Percentiles rank a stretch among this genome's conserved stretches.
Evolutionary conservation across 2,329 filamentous ascomycete species (phyloP).

Genomic region (Thyridium curvatum): DNA sequence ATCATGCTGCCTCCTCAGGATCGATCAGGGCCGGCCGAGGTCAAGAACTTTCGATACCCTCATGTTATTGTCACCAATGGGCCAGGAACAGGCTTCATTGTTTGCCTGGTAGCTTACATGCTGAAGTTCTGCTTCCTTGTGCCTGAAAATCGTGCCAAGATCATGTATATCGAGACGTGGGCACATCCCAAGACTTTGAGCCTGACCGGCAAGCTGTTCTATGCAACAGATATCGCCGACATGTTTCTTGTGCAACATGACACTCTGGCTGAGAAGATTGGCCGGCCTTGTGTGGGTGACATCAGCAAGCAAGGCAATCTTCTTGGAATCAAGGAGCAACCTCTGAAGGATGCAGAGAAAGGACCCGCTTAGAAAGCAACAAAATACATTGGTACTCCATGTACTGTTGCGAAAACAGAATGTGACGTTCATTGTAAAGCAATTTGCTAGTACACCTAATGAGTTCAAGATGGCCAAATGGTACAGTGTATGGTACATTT

Average conservation of each 20-base stretch:
- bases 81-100: constrained; percentile 78
- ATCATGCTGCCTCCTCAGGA: constrained; percentile 19
- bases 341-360: constrained; percentile 14
- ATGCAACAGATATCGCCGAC: constrained; percentile 60
- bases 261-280: constrained; percentile 44
- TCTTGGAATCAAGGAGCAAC: constrained; percentile 25
- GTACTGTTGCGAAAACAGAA: too few relatives aligned
- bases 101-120: constrained; percentile 46
- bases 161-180: constrained; percentile 89
- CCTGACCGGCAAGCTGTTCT: constrained; percentile 73
- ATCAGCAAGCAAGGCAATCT: constrained; percentile 12
- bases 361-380: too few relatives aligned
- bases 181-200: constrained; percentile 78
- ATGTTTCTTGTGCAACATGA: constrained; percentile 79
- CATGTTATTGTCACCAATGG: constrained; percentile 82
- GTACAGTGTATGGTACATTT: too few relatives aligned
- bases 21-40: constrained; percentile 6
- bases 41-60: constrained; percentile 42
- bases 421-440: too few relatives aligned
- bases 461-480: too few relatives aligned
- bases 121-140: constrained; percentile 39
- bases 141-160: constrained; percentile 54
- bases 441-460: too few relatives aligned
- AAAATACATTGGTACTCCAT: too few relatives aligned
- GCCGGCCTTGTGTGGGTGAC: constrained; percentile 22